Evolutionary conservation across 2,329 filamentous ascomycete genomes (phyloP), one percentile per base, ranked within the genome.

Genomic region (Aspergillus eucalypticola): DNA sequence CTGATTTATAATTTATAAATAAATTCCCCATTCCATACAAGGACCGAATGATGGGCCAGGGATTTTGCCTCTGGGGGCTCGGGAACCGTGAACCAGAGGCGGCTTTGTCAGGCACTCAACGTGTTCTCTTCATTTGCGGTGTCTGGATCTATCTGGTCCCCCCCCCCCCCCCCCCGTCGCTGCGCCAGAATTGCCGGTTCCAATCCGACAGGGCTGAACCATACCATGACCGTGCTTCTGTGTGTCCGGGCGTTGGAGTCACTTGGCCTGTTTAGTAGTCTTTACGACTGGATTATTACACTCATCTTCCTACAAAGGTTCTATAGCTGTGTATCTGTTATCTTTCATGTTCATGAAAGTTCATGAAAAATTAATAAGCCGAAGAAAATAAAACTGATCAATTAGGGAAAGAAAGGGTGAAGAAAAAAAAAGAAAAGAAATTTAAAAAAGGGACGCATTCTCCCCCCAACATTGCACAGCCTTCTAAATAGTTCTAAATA

Each of bases 51-150:
- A 46, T 35, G 42, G 39, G 27, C 54, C 44, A 49, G 44, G 27
- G 50, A 51, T 32, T 53, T 53, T 49, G 35, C 48, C 56, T 58
- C 48, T 41, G 25, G 56, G 32, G 56, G 50, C 25, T 53, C 52
- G 52, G 52, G 35, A 53, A 53, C 46, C 46, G 46, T 50, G 46
- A 50, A 50, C 46, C 46, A 50, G 46, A 29, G 46, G 46, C n/a
- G 46, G 46, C 32, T 54, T 29, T 50, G 39, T 55, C 56, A 58
- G 55, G 55, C 35, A 59, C 53, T 58, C 62, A 69, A 69, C 66
- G 67, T 69, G 67, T 69, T 69, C 66, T 67, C 65, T 68, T 66
- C 32, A 35, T 5, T 44, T 38, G 51, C 32, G 32, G 32, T 60
- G 51, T 54, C 32, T 58, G 58, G 61, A 48, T 59, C 59, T 35